Evolutionary conservation across 495 filamentous ascomycete genomes (phyloP), one percentile per base, ranked within the genome.

Genomic region (Lentithecium fluviatile): DNA sequence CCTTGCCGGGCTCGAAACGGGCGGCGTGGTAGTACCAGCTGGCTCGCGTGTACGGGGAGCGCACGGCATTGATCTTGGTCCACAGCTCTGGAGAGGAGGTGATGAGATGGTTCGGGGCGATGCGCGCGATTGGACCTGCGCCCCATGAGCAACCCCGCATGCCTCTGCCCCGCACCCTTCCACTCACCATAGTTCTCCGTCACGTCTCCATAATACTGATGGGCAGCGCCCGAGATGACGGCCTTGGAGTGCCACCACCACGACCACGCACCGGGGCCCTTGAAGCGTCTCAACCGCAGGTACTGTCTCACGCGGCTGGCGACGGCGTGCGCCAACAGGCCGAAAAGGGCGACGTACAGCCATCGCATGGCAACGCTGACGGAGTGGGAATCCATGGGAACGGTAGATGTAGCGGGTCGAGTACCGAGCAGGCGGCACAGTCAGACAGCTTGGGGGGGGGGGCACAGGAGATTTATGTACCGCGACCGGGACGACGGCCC

Each of bases 141-240:
- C 20, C 25, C 12, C 17, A 15, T 43, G 15, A 43, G 40, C 13
- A 43, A 6, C n/a, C n/a, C n/a, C n/a, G n/a, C n/a, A n/a, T 38
- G 36, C 7, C 36, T 7, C 36, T 8, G 38, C 26, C 52, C 47
- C 8, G 7, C 36, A 43, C 4, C 3, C 29, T 10, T 32, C 4
- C 4, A 43, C 60, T 47, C 58, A 73, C 73, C 73, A 59, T 73
- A 57, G 70, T 74, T 70, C 50, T 74, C 60, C 45, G 56, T 73
- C 32, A 67, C 54, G 25, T 73, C 63, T 6, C 66, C 69, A 45
- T 75, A 75, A 52, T 59, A 70, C 53, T 50, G 54, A 52, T 75
- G 67, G 40, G 69, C 68, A 54, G 64, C 66, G 2, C 64, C 57
- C 15, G 67, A 51, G 21, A 74, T 58, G 12, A 74, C 64, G 2